Evolutionary conservation across 2,329 filamentous ascomycete species (phyloP), one percentile per base, ranked within the genome.

Genomic region (Cladophialophora exuberans): DNA sequence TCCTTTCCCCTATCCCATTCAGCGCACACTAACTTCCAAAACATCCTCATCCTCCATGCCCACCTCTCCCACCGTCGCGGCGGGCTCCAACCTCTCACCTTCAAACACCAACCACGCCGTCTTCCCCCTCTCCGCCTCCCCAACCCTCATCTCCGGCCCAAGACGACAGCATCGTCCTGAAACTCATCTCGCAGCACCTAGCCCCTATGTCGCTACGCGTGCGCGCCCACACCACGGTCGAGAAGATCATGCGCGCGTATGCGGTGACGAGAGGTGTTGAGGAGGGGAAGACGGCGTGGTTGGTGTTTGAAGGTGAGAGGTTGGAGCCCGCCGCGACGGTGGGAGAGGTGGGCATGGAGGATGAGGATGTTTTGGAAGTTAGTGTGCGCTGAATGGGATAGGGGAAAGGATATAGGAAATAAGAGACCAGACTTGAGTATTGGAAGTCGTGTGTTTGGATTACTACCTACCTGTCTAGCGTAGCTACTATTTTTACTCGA

Each of bases 361-460:
- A 95, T 64, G 79, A 85, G 75, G 89, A 93, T 68, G 79, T 81
- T 23, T 75, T 96, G 28, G 90, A 96, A 70, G 87, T 94, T 18
- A 79, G 87, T 61, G 71, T 91, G 50, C 83, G 78, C 62, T 83
- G n/a, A 41, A 31, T 39, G 18, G 13, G 17, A 17, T n/a, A 28
- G 6, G 26, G 11, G 44, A 49, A 25, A 11, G 41, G 9, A 18
- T 50, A 20, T 23, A 6, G 33, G 22, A 20, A 22, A 20, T 3
- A 38, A 11, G 26, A 13, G 25, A 35, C 18, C 18, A 17, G 28
- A 23, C 17, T 20, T 25, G 3, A 31, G 28, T 10, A 25, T 7
- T 35, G 6, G 3, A n/a, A 38, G 35, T 38, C 7, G 31, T 18
- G 6, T 17, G 4, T 35, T 3, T 35, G 17, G 13, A n/a, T n/a